Evolutionary conservation across 176 grass and related monocot species (phyloP).

Genomic region (Carex pumila): DNA sequence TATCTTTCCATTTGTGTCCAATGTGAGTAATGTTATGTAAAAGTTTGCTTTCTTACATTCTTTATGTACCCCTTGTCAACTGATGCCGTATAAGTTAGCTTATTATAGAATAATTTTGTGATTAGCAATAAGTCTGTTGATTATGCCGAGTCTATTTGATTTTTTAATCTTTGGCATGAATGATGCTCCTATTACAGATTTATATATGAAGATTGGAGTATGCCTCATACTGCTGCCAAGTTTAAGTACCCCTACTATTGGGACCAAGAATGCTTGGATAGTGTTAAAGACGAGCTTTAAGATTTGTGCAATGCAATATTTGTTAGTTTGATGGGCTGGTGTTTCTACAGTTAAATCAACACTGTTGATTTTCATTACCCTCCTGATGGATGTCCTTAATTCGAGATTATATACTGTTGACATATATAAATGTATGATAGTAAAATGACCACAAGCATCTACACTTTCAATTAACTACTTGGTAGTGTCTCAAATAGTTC

Average conservation of each 20-base stretch:
- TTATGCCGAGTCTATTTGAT: background rate
- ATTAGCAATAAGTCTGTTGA: background rate
- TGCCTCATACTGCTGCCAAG: conserved; percentile 70
- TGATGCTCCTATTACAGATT: conserved; percentile 41
- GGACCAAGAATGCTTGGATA: conserved; percentile 59
- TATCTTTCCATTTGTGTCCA: background rate
- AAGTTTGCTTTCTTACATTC: background rate
- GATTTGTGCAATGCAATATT: background rate
- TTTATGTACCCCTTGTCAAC: background rate
- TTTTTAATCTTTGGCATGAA: background rate
- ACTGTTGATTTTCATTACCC: background rate
- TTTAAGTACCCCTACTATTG: conserved; percentile 75
- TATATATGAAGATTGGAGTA: conserved; percentile 65
- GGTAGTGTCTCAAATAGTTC: background rate
- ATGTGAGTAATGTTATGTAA: background rate
- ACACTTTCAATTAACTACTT: background rate
- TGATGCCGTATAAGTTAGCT: background rate
- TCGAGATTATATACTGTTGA: background rate
- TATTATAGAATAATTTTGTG: background rate
- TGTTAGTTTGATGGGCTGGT: background rate
- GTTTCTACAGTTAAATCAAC: background rate
- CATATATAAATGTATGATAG: background rate
- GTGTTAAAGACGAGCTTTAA: conserved; percentile 77
- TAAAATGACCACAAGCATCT: background rate
- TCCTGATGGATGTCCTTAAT: background rate